Percentiles rank a stretch among this genome's conserved stretches.
Conservation (phyloP, 139 green algal genomes). For the Nannochloris sp. region DNA sequence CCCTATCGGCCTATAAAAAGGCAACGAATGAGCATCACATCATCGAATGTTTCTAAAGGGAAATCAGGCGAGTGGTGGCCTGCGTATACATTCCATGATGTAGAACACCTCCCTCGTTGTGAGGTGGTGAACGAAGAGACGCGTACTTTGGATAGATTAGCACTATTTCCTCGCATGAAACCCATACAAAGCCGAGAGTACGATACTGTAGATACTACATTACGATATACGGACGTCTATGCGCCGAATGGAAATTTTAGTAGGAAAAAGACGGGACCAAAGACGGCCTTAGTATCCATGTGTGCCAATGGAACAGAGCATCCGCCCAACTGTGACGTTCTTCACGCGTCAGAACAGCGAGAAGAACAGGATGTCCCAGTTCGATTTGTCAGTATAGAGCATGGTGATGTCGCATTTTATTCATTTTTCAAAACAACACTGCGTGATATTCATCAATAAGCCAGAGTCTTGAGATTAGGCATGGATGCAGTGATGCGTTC, state of each 20-base stretch:
- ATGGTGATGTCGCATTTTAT: conserved; percentile 31
- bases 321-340: neutral
- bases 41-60: too few species aligned
- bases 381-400: conserved; percentile 17
- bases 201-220: neutral
- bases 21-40: too few species aligned
- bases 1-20: too few species aligned
- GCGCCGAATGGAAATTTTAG: conserved; percentile 20
- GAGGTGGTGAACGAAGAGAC: neutral
- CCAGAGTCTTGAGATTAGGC: conserved; percentile 2
- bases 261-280: conserved; percentile 9
- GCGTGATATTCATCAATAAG: conserved; percentile 4
- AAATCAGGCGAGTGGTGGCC: neutral
- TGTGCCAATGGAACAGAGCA: neutral
- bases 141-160: neutral
- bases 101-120: neutral
- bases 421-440: conserved; percentile 11
- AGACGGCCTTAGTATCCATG: conserved; percentile 8
- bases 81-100: neutral
- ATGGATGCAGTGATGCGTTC: neutral
- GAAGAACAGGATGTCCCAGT: conserved; percentile 14
- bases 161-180: neutral
- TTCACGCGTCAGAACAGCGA: conserved; percentile 9
- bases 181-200: neutral
- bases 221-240: conserved; percentile 25